phyloP scores from a whole-genome alignment of 2,329 filamentous ascomycete species.

The Aureobasidium mangrovei region DNA sequence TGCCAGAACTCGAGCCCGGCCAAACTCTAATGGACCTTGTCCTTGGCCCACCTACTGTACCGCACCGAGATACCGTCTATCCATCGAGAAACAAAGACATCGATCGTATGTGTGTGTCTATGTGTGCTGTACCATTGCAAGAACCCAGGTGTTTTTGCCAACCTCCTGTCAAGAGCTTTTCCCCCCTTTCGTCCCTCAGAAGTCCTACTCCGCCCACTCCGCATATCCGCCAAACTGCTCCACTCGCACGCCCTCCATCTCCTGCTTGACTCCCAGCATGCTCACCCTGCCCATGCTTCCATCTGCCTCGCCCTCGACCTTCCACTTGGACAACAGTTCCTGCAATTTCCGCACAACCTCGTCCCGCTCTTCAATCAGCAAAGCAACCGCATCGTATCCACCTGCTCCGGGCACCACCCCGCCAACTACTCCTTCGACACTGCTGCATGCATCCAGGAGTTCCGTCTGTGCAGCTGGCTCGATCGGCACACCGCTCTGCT shows the following conservation, averaged over 20 bases:
- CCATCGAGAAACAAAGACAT: no score
- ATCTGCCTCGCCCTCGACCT: conserved; percentile 35
- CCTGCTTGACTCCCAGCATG: conserved; percentile 60
- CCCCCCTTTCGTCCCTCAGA: no score
- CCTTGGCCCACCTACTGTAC: no score
- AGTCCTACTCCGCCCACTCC: conserved; percentile 28
- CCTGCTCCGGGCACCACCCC: conserved; percentile 92
- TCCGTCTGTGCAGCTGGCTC: conserved; percentile 80
- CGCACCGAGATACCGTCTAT: no score
- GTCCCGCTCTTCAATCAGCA: conserved; percentile 67
- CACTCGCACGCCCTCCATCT: conserved; percentile 54
- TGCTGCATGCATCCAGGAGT: conserved; percentile 65
- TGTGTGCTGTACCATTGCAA: no score
- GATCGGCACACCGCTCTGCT: conserved; percentile 67
- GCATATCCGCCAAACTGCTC: conserved; percentile 34
- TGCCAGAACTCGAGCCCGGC: no score
- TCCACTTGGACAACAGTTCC: conserved; percentile 57
- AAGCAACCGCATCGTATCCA: conserved; percentile 79
- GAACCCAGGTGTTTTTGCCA: no score
- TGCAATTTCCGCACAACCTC: conserved; percentile 53
- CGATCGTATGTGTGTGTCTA: no score
- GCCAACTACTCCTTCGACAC: conserved; percentile 71
- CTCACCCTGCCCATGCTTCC: conserved; percentile 48
- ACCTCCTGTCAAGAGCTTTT: no score
- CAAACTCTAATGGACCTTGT: no score